These are phyloP conservation scores for Fusarium cicatricum DNA, from an alignment of 2,329 filamentous ascomycete genomes.

Conservation along the genomic window DNA sequence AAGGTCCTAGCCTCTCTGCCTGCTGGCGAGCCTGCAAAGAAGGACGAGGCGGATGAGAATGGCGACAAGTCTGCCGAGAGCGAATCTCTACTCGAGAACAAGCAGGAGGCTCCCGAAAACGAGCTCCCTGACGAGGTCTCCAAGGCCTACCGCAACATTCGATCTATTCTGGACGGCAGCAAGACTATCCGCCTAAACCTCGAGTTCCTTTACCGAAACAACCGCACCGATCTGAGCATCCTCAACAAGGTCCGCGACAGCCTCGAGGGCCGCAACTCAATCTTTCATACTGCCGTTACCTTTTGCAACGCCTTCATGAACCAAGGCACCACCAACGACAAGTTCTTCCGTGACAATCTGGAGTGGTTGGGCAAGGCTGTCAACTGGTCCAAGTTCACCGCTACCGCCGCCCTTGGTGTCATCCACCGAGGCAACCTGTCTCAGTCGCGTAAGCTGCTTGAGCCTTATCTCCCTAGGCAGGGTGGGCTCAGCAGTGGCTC, in stretches of 20 bases:
- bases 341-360: conserved; percentile 97
- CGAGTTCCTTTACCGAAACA: conserved; percentile 95
- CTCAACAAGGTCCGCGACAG: conserved; percentile 97
- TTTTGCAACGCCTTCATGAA: conserved; percentile 99
- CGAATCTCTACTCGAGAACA: conserved; percentile 58
- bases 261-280: conserved; percentile 93
- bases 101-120: conserved; percentile 64
- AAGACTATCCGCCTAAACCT: conserved; percentile 95
- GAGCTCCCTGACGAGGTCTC: conserved; percentile 60
- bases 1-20: conserved; percentile 88
- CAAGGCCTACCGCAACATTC: conserved; percentile 69
- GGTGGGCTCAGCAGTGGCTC: conserved; percentile 80
- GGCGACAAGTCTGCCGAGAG: conserved; percentile 54
- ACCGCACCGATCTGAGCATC: conserved; percentile 89
- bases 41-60: conserved; percentile 55
- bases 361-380: conserved; percentile 99
- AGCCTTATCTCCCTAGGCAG: conserved; percentile 89
- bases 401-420: conserved; percentile 93
- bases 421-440: conserved; percentile 96
- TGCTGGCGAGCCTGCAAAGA: conserved; percentile 55
- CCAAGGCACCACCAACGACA: conserved; percentile 96
- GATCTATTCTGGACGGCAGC: conserved; percentile 80
- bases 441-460: conserved; percentile 90
- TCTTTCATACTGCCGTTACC: conserved; percentile 97
- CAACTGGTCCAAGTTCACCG: conserved; percentile 99